phyloP scores from a whole-genome alignment of 352 stramenopile genomes.

The Ochromonadaceae sp. region DNA sequence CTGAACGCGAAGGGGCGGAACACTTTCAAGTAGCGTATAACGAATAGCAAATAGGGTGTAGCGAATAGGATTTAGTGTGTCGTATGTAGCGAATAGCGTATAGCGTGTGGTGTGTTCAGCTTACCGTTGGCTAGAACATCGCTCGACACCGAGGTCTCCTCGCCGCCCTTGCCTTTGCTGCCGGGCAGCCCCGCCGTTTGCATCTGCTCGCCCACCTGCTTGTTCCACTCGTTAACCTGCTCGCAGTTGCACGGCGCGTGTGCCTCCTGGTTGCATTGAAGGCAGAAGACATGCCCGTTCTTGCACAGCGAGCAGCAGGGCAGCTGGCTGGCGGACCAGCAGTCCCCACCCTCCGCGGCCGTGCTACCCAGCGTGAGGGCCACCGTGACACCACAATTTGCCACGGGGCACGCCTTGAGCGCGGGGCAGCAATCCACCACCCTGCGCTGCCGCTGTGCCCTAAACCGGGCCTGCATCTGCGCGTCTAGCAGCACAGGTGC shows the following conservation, averaged over 20 bases:
- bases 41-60: no score
- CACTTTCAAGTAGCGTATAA: no score
- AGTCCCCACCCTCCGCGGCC: no score
- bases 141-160: neutral
- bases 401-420: conserved; percentile 52
- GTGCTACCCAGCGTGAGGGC: no score
- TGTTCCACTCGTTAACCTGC: conserved; percentile 53
- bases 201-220: conserved; percentile 72
- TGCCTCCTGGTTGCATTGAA: conserved; percentile 55
- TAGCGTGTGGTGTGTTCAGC: no score
- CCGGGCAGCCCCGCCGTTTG: conserved; percentile 36
- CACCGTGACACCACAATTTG: conserved; percentile 8
- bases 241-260: conserved; percentile 65
- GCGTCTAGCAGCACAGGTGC: conserved; percentile 53
- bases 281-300: conserved; percentile 32
- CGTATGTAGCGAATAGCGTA: no score
- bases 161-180: neutral
- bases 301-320: conserved; percentile 7
- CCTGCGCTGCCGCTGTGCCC: conserved; percentile 68
- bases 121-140: conserved; percentile 15
- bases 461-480: conserved; percentile 44
- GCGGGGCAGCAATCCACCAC: conserved; percentile 60
- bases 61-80: no score
- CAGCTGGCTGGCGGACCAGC: conserved; percentile 13
- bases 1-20: no score